A percentile compares a stretch with the other conserved stretches of the same genome.
Evolutionary conservation across 139 green algal genomes (phyloP).

Genomic region (Asterochloris sp.): DNA sequence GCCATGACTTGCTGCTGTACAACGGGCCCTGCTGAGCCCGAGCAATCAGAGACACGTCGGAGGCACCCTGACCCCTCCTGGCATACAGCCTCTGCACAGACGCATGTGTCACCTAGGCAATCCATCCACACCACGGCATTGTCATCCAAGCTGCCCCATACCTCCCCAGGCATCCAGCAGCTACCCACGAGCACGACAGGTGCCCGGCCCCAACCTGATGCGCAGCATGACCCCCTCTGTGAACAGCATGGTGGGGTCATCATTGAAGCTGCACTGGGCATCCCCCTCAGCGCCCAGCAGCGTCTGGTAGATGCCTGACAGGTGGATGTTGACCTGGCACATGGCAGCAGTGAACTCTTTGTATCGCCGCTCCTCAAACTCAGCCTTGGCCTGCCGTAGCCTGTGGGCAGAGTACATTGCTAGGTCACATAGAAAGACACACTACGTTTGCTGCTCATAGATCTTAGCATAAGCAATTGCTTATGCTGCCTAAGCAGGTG

Average conservation of each 20-base stretch:
- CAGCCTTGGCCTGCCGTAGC: conserved; percentile 25
- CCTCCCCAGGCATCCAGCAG: not conserved
- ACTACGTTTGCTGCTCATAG: too few species aligned
- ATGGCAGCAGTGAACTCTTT: conserved; percentile 28
- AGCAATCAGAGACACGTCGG: not conserved
- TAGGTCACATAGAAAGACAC: not conserved
- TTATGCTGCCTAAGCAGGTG: too few species aligned
- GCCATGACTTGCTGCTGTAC: not conserved
- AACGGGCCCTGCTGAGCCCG: not conserved
- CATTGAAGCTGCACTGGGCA: conserved; percentile 45
- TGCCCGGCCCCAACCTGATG: conserved; percentile 35
- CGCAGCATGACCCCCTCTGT: conserved; percentile 52
- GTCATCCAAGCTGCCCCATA: not conserved
- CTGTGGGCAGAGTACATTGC: conserved; percentile 30
- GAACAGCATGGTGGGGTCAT: conserved; percentile 55
- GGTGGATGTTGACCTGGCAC: conserved; percentile 12
- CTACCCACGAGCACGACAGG: not conserved
- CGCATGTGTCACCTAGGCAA: not conserved
- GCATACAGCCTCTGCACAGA: not conserved
- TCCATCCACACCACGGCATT: not conserved
- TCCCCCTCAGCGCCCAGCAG: conserved; percentile 47
- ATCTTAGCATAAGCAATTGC: too few species aligned
- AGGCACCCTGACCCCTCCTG: not conserved
- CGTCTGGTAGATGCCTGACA: conserved; percentile 32
- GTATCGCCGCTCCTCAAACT: conserved; percentile 43